These are phyloP conservation scores for Aspergillus sclerotialis DNA, from an alignment of 2,329 filamentous ascomycete genomes.

Conservation along the genomic window DNA sequence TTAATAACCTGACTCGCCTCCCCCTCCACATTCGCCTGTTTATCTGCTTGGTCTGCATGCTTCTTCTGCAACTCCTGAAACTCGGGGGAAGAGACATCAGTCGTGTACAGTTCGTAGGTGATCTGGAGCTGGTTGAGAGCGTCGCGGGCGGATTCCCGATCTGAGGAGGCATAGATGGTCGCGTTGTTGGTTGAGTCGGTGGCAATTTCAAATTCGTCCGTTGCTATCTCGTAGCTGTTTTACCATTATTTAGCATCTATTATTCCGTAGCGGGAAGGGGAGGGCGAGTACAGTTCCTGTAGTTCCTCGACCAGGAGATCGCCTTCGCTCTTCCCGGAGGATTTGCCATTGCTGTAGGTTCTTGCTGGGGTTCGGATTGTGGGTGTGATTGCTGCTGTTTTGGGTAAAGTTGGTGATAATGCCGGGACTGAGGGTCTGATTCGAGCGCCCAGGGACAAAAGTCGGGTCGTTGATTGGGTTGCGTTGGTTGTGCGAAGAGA, in stretches of 20 bases:
- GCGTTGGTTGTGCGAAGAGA: neutral
- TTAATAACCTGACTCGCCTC: conserved; percentile 19
- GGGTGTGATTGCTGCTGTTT: neutral
- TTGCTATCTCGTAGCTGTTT: conserved; percentile 36
- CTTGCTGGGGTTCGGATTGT: neutral
- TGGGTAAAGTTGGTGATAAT: too few relatives aligned
- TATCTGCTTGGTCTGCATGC: conserved; percentile 4
- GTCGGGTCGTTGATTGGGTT: conserved; percentile 1
- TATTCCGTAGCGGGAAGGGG: neutral
- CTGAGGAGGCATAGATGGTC: conserved; percentile 40
- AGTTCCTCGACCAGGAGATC: conserved; percentile 31
- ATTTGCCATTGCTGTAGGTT: conserved; percentile 1
- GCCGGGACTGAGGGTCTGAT: too few relatives aligned
- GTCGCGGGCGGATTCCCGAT: conserved; percentile 40
- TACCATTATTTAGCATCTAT: conserved; percentile 4
- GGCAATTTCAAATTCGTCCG: conserved; percentile 45
- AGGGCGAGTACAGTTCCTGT: conserved; percentile 25
- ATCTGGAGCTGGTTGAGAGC: conserved; percentile 34
- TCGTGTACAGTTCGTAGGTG: conserved; percentile 29
- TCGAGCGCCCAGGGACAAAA: neutral
- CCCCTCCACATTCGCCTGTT: too few relatives aligned
- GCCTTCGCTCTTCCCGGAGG: conserved; percentile 18
- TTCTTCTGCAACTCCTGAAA: conserved; percentile 3
- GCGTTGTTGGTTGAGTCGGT: conserved; percentile 39
- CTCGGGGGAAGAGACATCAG: conserved; percentile 3